phyloP scores from a whole-genome alignment of 345 rosid genomes.

The Draba incana region DNA sequence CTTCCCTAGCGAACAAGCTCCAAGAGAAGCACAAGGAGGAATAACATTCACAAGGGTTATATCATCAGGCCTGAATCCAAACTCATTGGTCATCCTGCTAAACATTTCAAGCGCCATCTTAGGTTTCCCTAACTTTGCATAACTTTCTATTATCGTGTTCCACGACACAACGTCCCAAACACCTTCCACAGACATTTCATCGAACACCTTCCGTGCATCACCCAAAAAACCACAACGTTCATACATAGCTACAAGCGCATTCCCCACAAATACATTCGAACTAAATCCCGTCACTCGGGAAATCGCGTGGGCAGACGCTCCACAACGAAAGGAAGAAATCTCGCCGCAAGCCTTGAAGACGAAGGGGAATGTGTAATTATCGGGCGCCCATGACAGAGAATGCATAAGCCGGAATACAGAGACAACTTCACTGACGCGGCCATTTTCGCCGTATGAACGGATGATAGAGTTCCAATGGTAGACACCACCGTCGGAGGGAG shows the following conservation, averaged over 20 bases:
- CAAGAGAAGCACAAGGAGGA: conserved; percentile 62
- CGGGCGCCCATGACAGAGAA: conserved; percentile 66
- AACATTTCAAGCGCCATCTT: conserved; percentile 53
- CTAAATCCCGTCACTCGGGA: conserved; percentile 52
- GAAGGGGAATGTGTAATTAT: conserved; percentile 74
- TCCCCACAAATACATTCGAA: conserved; percentile 68
- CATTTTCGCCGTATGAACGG: conserved; percentile 49
- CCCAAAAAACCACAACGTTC: conserved; percentile 55
- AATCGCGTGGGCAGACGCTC: conserved; percentile 59
- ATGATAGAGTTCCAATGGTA: conserved; percentile 80
- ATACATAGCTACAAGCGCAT: conserved; percentile 69
- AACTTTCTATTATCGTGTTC: conserved; percentile 69
- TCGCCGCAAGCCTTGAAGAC: conserved; percentile 81
- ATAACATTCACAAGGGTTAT: conserved; percentile 73
- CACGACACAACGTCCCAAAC: conserved; percentile 70
- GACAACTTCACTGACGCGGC: conserved; percentile 45
- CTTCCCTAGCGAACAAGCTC: conserved; percentile 51
- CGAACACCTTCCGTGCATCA: conserved; percentile 68
- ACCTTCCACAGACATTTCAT: conserved; percentile 53
- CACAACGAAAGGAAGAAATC: conserved; percentile 43
- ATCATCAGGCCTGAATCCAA: conserved; percentile 48
- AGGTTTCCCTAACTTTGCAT: conserved; percentile 54
- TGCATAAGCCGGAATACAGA: conserved; percentile 51
- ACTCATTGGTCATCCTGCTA: conserved; percentile 50
- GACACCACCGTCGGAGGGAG: conserved; percentile 55